These are phyloP conservation scores for Ophiostoma piceae DNA, from an alignment of 2,329 filamentous ascomycete genomes.

Conservation along the genomic window DNA sequence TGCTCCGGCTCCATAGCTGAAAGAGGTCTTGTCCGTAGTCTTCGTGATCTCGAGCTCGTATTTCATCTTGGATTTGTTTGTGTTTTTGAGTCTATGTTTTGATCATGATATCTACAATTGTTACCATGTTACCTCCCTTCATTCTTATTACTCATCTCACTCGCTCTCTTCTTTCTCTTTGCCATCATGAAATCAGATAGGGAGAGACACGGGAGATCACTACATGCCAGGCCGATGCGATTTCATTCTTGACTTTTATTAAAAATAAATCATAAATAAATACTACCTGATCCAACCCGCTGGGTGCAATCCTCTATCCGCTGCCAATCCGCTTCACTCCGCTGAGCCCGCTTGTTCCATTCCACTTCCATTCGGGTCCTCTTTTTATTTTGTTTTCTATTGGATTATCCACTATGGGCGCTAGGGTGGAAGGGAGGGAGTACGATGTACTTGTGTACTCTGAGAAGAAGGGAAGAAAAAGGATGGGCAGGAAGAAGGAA, in stretches of 20 bases:
- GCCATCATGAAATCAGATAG: background rate
- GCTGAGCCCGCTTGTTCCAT: constrained; percentile 11
- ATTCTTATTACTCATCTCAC: background rate
- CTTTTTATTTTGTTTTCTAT: constrained; percentile 16
- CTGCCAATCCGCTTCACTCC: background rate
- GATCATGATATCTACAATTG: background rate
- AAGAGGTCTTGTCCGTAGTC: background rate
- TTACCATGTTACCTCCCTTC: background rate
- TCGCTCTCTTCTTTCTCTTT: background rate
- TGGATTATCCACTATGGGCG: background rate
- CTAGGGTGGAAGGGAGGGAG: background rate
- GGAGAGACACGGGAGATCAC: constrained; percentile 10
- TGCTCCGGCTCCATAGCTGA: background rate
- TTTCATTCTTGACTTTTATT: background rate
- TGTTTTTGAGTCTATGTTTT: no score
- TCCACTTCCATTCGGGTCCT: constrained; percentile 8
- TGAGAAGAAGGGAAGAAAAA: background rate
- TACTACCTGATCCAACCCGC: background rate
- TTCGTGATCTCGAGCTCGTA: constrained; percentile 3
- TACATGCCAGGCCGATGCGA: constrained; percentile 2
- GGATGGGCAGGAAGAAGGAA: background rate
- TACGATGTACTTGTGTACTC: no score
- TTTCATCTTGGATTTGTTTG: no score
- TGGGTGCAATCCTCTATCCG: constrained; percentile 4
- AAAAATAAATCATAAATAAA: background rate